These are phyloP conservation scores for Globisporangium ultimum DNA, from an alignment of 352 stramenopile genomes.

Conservation along the genomic window DNA sequence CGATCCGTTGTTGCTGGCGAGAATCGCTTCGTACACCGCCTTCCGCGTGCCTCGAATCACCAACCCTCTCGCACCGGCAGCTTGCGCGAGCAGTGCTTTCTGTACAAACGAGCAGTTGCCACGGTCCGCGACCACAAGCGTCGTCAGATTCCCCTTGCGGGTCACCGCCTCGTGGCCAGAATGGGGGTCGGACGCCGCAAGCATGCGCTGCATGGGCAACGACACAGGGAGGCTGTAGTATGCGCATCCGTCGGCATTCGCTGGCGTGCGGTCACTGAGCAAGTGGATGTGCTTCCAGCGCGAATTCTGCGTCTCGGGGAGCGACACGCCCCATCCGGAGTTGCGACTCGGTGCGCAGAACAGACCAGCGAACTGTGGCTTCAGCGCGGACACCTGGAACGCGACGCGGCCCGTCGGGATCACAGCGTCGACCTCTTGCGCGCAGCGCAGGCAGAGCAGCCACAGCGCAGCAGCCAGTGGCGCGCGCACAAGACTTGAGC, in stretches of 20 bases:
- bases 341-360: conserved; percentile 48
- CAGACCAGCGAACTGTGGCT: conserved; percentile 39
- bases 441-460: neutral
- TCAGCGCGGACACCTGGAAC: conserved; percentile 31
- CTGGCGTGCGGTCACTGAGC: conserved; percentile 15
- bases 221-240: conserved; percentile 22
- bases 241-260: conserved; percentile 39
- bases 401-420: conserved; percentile 42
- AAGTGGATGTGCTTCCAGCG: conserved; percentile 50
- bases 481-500: no score
- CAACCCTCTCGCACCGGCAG: conserved; percentile 46
- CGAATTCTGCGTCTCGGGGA: conserved; percentile 44
- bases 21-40: conserved; percentile 54
- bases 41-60: conserved; percentile 57
- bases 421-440: conserved; percentile 15
- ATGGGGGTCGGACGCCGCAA: conserved; percentile 7
- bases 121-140: conserved; percentile 58
- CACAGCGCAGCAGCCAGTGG: conserved; percentile 14
- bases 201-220: conserved; percentile 3
- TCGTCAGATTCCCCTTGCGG: conserved; percentile 13
- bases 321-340: conserved; percentile 52
- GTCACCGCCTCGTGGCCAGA: no score
- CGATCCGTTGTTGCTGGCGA: conserved; percentile 25
- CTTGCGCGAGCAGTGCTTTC: conserved; percentile 54
- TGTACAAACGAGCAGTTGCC: conserved; percentile 75